Evolutionary conservation across 768 basidiomycete species (phyloP).

Genomic region (Boletus rufocinnamomeus): DNA sequence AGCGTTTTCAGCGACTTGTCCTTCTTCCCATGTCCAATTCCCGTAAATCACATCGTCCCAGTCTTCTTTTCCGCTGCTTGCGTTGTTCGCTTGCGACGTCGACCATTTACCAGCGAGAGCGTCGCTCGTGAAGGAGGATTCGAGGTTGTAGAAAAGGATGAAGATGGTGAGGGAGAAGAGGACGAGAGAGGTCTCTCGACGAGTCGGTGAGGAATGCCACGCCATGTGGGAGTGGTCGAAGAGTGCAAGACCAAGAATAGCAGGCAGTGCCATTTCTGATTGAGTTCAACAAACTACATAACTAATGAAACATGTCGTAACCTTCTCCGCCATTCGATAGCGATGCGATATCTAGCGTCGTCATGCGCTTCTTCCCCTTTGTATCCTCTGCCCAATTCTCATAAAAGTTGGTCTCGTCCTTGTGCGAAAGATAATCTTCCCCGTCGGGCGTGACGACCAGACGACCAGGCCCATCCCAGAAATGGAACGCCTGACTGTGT

Average conservation of each 20-base stretch:
- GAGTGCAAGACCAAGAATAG: neutral
- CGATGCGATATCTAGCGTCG: slow-evolving; percentile 34
- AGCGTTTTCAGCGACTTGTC: slow-evolving; percentile 58
- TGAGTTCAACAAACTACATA: neutral
- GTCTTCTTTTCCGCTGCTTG: slow-evolving; percentile 41
- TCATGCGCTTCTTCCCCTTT: slow-evolving; percentile 53
- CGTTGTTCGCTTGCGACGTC: slow-evolving; percentile 23
- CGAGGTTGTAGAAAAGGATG: slow-evolving; percentile 73
- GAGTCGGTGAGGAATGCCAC: slow-evolving; percentile 67
- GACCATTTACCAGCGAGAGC: slow-evolving; percentile 27
- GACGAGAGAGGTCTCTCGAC: slow-evolving; percentile 71
- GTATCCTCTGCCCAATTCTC: slow-evolving; percentile 86
- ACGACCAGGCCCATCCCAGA: slow-evolving; percentile 87
- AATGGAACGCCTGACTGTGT: slow-evolving; percentile 85
- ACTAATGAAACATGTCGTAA: slow-evolving; percentile 10
- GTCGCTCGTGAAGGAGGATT: slow-evolving; percentile 56
- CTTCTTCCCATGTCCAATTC: slow-evolving; percentile 66
- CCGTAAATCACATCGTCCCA: slow-evolving; percentile 69
- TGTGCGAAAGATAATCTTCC: slow-evolving; percentile 36
- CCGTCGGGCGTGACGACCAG: slow-evolving; percentile 41
- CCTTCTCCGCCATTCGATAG: slow-evolving; percentile 20
- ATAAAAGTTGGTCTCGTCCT: slow-evolving; percentile 79
- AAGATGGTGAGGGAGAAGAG: slow-evolving; percentile 67
- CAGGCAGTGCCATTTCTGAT: neutral
- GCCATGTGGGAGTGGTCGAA: slow-evolving; percentile 36